phyloP scores from a whole-genome alignment of 257 asterid genomes.

The Coffea canephora region DNA sequence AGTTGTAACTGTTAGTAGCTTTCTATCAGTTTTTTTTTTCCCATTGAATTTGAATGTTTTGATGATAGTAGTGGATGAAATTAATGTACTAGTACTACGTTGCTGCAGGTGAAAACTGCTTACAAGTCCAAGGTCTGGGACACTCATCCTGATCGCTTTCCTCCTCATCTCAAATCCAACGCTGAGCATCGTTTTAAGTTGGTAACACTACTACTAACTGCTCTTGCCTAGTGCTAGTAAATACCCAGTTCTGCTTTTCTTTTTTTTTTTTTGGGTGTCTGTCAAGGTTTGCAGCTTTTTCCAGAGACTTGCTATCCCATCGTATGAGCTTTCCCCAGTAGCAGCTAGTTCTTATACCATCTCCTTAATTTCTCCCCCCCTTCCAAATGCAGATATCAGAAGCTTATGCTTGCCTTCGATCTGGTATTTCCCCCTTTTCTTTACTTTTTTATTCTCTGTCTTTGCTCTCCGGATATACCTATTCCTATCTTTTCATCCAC shows the following conservation, averaged over 20 bases:
- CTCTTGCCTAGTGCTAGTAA: too few relatives aligned
- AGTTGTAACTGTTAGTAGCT: too few relatives aligned
- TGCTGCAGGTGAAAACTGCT: conserved; percentile 60
- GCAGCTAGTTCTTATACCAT: background rate
- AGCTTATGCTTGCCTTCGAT: conserved; percentile 53
- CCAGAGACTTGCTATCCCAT: too few relatives aligned
- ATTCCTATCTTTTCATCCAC: too few relatives aligned
- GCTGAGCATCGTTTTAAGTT: conserved; percentile 64
- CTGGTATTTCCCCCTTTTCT: conserved; percentile 33
- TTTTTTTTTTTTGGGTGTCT: background rate
- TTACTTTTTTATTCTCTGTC: too few relatives aligned
- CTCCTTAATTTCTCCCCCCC: background rate
- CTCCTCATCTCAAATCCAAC: conserved; percentile 40
- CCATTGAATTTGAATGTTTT: too few relatives aligned
- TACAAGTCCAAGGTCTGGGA: conserved; percentile 63
- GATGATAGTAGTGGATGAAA: too few relatives aligned
- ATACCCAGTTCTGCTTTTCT: too few relatives aligned
- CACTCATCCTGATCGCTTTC: conserved; percentile 82
- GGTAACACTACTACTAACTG: conserved; percentile 24
- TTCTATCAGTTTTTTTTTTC: background rate
- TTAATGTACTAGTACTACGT: background rate
- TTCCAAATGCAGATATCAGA: conserved; percentile 53
- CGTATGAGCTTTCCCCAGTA: too few relatives aligned
- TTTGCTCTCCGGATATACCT: too few relatives aligned
- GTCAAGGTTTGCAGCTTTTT: too few relatives aligned